Evolutionary conservation across 306 rosid genomes (phyloP), one percentile per base, ranked within the genome.

Genomic region (Abrus precatorius): DNA sequence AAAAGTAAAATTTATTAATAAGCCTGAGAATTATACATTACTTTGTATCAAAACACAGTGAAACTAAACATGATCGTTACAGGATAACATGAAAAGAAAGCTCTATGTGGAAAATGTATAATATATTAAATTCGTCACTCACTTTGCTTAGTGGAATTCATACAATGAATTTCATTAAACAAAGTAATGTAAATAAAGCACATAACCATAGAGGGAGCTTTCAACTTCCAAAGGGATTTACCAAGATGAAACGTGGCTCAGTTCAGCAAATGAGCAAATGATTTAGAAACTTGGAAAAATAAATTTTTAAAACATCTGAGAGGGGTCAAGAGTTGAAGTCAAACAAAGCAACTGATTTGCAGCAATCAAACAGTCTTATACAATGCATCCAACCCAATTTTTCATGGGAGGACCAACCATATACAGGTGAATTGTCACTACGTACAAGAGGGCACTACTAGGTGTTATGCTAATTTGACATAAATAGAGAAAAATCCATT

Each of bases 1-100:
- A 79, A 84, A 85, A 84, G 67, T 60, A 60, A 59, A 45, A 41
- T 8, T 29, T 68, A 49, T 48, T 28, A 76, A 62, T 38, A 61
- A 82, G 69, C 60, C 64, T 54, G 47, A 53, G n/a, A 82, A 53
- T 20, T 43, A 53, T 9, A 38, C 50, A 44, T 53, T 57, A 13
- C 83, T 38, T 41, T 69, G 8, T 55, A 53, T 71, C 59, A 65
- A 56, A 72, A 59, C 61, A 55, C 6, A 34, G 65, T 13, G 54
- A 36, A 76, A 65, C 11, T 57, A 69, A 79, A 56, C 11, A 64
- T 50, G n/a, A 43, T 54, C 55, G 64, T 47, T n/a, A 74, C 47
- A 69, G 67, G 1, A 74, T 73, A 28, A 67, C 30, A 60, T 56
- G 55, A 30, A 79, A 38, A 32, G 44, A 76, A 68, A n/a, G 9